A percentile compares a stretch with the other conserved stretches of the same genome.
Conservation (phyloP, 805 yeast species). For the Clavispora fructus region DNA sequence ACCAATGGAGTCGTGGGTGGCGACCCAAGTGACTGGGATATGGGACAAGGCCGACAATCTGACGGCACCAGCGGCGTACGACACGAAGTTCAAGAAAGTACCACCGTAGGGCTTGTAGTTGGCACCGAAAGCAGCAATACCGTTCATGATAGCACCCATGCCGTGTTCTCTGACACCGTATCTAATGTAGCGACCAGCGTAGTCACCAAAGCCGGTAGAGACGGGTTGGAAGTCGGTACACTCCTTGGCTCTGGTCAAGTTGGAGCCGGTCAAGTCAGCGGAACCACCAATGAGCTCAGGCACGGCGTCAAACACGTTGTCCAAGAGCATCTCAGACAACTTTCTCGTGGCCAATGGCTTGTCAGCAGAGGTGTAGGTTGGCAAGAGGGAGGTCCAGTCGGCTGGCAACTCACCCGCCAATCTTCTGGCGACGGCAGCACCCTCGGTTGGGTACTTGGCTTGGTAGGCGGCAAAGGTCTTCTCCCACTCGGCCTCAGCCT, state of each 20-base stretch:
- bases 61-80: slow-evolving; percentile 82
- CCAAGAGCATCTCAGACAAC: slow-evolving; percentile 77
- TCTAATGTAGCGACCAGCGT: slow-evolving; percentile 89
- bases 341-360: slow-evolving; percentile 90
- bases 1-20: slow-evolving; percentile 88
- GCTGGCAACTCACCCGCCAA: slow-evolving; percentile 71
- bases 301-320: slow-evolving; percentile 51
- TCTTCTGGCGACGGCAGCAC: slow-evolving; percentile 77
- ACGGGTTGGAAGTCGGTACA: slow-evolving; percentile 94
- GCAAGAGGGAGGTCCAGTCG: slow-evolving; percentile 74
- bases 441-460: slow-evolving; percentile 69
- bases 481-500: slow-evolving; percentile 74
- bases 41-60: slow-evolving; percentile 81
- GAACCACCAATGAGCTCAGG: slow-evolving; percentile 97
- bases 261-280: slow-evolving; percentile 96
- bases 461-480: slow-evolving; percentile 54
- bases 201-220: slow-evolving; percentile 71
- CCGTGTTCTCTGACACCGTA: slow-evolving; percentile 99
- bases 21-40: slow-evolving; percentile 81
- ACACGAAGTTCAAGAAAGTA: slow-evolving; percentile 91
- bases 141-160: slow-evolving; percentile 98
- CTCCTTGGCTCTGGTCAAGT: slow-evolving; percentile 81
- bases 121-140: slow-evolving; percentile 87
- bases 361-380: slow-evolving; percentile 74
- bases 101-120: slow-evolving; percentile 91